Base-by-base conservation (phyloP, 1,139 yeast species). In the Blastobotrys proliferans region DNA sequence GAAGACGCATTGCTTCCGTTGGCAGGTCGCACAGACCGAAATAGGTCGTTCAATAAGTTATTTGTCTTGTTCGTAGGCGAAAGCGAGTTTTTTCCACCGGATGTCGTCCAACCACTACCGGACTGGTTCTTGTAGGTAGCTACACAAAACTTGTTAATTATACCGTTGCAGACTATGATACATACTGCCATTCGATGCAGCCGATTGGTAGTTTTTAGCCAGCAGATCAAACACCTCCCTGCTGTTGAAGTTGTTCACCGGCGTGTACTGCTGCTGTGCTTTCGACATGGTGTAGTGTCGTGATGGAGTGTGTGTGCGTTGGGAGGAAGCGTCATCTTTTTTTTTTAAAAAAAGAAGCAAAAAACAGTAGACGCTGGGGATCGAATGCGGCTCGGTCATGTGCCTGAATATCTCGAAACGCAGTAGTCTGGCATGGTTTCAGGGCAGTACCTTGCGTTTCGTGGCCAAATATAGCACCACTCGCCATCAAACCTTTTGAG, bases 181-280 rank as follows among this genome's bases (percentile, higher is more conserved):
- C 49, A 26, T 41, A 47, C 49, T 42, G 19, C 47, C 49, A 11
- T 44, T 44, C 11, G 40, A 37, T 13, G 45, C 29, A 4, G 54
- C 52, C 30, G 43, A 43, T 13, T 49, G 48, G 38, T 51, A 55
- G 25, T 45, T 42, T 29, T 46, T 41, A 17, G 35, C 36, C 28
- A 59, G 46, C 36, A 42, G 54, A n/a, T 49, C 52, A 37, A 51
- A 51, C 26, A 56, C 63, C 31, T 54, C 61, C 14, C 36, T 31
- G 25, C 51, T 38, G 45, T 60, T 60, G 52, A 52, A 60, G 30
- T 49, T 54, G 34, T 55, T 48, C 16, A 57, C 53, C 16, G 61
- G 51, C n/a, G 43, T 45, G 36, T 50, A 51, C 39, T n/a, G n/a
- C n/a, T n/a, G n/a, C n/a, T n/a, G n/a, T n/a, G n/a, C n/a, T n/a